Base-by-base conservation (phyloP, 192 early-diverging fungal genomes). In the Linnemannia zychae region DNA sequence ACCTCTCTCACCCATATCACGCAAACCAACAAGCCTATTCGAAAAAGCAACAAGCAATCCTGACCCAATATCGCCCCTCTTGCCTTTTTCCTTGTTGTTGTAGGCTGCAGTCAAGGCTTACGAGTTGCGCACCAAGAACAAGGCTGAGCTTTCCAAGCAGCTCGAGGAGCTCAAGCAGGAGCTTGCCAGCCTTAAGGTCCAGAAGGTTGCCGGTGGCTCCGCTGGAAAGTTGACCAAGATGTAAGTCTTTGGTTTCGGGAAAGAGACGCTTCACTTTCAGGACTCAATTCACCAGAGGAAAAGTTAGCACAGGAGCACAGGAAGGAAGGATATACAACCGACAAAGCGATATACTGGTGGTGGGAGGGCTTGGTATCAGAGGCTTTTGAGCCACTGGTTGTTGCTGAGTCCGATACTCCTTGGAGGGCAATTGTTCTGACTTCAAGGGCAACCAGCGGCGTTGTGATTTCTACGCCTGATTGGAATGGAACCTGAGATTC, bases 91-190 rank as follows among this genome's bases (percentile, higher is more conserved):
- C 13, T 69, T 67, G 4, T 36, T 69, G 20, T 69, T 69, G 33
- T 77, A 97, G 96, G 92, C 92, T 89, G 91, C 94, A 90, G 92
- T 97, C 84, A 98, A 97, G 92, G 95, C 95, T 91, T 89, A 92
- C 93, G 95, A 98, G 91, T 93, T 99, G 89, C 95, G 97, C 87
- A 94, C 91, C 80, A 96, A 98, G 94, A 96, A 93, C 91, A 97
- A 97, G 93, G 94, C 93, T 76, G 96, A 99, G 89, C 93, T 99
- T 47, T 90, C 90, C 77, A 94, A 97, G 93, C 91, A 94, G 85
- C 96, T 99, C 66, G 78, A 97, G 82, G 95, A 97, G 79, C 94
- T 98, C 84, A 98, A 98, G 94, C 91, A 94, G 86, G 97, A 99
- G 90, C 96, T 99, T 72, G 90, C 96, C 77, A 90, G 93, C 72